Conservation (phyloP, 164 flowering plant genomes). For the Aristolochia contorta region DNA sequence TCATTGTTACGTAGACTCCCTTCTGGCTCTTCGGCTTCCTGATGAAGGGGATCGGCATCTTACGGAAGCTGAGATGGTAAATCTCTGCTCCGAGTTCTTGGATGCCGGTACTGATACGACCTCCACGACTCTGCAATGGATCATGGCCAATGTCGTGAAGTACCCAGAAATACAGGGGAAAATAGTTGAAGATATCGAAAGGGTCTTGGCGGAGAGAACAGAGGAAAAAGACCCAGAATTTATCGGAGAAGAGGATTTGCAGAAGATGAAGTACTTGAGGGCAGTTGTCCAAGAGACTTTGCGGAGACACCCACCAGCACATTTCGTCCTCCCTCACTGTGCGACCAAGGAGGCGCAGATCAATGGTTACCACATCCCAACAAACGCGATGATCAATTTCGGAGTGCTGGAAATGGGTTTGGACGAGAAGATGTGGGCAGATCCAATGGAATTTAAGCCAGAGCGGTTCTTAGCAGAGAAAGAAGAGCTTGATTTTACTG, state of each 20-base stretch:
- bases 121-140: conserved; percentile 24
- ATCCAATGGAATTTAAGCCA: conserved; percentile 31
- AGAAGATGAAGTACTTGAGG: conserved; percentile 20
- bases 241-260: conserved; percentile 21
- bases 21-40: conserved; percentile 15
- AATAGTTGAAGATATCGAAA: conserved; percentile 20
- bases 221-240: conserved; percentile 7
- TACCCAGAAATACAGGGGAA: conserved; percentile 23
- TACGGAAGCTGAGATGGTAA: conserved; percentile 19
- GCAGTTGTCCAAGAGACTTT: conserved; percentile 29
- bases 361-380: conserved; percentile 22
- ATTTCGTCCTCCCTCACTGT: conserved; percentile 22
- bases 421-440: conserved; percentile 15
- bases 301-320: conserved; percentile 31
- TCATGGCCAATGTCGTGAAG: conserved; percentile 27
- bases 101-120: conserved; percentile 28
- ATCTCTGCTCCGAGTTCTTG: conserved; percentile 25
- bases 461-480: conserved; percentile 27
- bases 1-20: conserved; percentile 20
- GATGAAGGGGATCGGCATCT: conserved; percentile 23
- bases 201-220: conserved; percentile 6
- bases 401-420: conserved; percentile 22
- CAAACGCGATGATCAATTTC: conserved; percentile 19
- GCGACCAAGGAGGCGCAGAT: conserved; percentile 11
- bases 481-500: conserved; percentile 21